Base-by-base conservation (phyloP, 177 flowering plant genomes). In the Vitis hybrid region DNA sequence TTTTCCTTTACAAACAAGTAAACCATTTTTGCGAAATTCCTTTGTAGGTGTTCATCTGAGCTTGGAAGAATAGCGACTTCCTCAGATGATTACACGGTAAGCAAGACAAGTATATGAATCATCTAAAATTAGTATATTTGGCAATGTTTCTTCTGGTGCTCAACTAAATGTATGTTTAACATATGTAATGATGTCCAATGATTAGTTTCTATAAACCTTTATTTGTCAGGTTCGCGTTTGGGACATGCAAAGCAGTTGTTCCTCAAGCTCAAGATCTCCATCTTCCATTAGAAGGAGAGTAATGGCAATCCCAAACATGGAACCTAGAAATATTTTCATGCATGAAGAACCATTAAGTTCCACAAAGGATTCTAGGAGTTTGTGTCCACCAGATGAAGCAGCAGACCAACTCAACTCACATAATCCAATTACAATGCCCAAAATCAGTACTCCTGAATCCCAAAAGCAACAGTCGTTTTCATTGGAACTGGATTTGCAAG, bases 1-100 rank as follows among this genome's bases (percentile, higher is more conserved):
- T 21, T 19, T 23, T 64, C 60, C 48, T 62, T 12, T 7, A 34
- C 48, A 60, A 9, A 52, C 5, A 60, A 32, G 19, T 49, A 45
- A 8, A 14, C 34, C 13, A 67, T 45, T 57, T 45, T 14, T 21
- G 18, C 1, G 32, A 49, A 56, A 17, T 52, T 17, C 52, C 49
- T 48, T 62, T 81, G 60, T 80, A 95, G 99, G 98, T 87, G 89
- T 60, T 75, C 85, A 52, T 82, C 78, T 58, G 97, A 91, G 71
- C 77, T 57, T 54, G 99, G 94, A 45, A 93, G 87, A 80, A 60
- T 93, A 9, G 98, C 89, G 51, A 91, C 98, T 58, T 68, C 89
- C 70, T 84, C 97, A 18, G 99, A 93, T 81, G 99, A 95, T 81
- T 90, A 75, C 83, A 88, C 92, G 62, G 98, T 94, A 80, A 77